Evolutionary conservation across 202 grass and related monocot species (phyloP).

Genomic region (Bolboschoenoplectus hybrid): DNA sequence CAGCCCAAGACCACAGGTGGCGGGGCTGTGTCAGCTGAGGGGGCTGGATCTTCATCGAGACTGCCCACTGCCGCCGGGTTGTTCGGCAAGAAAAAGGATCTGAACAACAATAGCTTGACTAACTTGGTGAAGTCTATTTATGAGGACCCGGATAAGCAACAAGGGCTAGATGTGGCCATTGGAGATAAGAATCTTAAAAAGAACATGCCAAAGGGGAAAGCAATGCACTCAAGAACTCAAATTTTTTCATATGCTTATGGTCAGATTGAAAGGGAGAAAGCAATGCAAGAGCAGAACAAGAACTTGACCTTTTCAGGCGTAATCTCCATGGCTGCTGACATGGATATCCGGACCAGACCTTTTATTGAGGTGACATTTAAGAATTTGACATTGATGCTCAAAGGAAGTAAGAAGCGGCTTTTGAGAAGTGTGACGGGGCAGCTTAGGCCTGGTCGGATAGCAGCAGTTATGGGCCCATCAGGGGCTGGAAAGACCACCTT

Average conservation of each 20-base stretch:
- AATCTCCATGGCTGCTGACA: constrained; percentile 79
- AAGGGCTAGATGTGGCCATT: constrained; percentile 67
- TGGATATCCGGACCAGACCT: constrained; percentile 61
- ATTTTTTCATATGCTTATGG: constrained; percentile 95
- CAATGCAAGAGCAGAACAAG: constrained; percentile 64
- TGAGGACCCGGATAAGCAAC: constrained; percentile 60
- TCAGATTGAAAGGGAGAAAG: constrained; percentile 89
- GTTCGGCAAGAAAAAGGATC: constrained; percentile 46
- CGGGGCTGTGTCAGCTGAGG: constrained; percentile 11
- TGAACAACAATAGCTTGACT: constrained; percentile 52
- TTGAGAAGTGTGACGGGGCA: constrained; percentile 81
- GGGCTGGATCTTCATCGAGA: constrained; percentile 39
- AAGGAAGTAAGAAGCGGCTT: constrained; percentile 85
- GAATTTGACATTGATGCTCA: constrained; percentile 74
- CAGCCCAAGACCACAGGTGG: constrained; percentile 45
- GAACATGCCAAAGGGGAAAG: constrained; percentile 55
- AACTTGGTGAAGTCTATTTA: constrained; percentile 70
- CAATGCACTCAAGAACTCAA: constrained; percentile 82
- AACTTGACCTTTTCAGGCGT: constrained; percentile 84
- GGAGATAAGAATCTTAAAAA: constrained; percentile 73
- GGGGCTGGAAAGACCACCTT: constrained; percentile 91
- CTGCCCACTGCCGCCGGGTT: constrained; percentile 23
- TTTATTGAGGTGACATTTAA: constrained; percentile 84
- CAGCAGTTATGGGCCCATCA: constrained; percentile 91
- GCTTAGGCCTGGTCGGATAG: constrained; percentile 76